Evolutionary conservation across 352 stramenopile species (phyloP).

Genomic region (Elongisporangium senticosum): DNA sequence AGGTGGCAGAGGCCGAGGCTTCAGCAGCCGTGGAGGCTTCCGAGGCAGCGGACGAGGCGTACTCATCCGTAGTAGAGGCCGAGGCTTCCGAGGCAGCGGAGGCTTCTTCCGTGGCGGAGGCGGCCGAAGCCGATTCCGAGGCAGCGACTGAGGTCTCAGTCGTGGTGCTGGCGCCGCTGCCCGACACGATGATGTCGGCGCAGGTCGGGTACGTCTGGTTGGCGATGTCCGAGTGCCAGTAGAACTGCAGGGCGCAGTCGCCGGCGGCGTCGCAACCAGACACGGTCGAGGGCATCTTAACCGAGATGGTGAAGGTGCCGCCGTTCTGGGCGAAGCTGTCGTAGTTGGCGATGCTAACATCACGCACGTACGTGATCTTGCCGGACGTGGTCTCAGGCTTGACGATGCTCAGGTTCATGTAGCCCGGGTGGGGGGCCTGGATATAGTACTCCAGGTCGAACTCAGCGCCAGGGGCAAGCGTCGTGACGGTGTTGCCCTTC

Average conservation of each 20-base stretch:
- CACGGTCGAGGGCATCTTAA: conserved; percentile 37
- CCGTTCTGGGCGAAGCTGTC: conserved; percentile 26
- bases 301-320: conserved; percentile 14
- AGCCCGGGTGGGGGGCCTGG: conserved; percentile 49
- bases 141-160: background rate
- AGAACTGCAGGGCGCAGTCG: conserved; percentile 52
- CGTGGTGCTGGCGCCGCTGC: conserved; percentile 9
- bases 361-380: conserved; percentile 38
- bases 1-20: no score
- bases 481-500: conserved; percentile 22
- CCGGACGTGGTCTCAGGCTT: conserved; percentile 37
- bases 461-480: conserved; percentile 16
- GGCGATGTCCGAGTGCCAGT: conserved; percentile 53
- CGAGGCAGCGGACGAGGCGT: conserved; percentile 5
- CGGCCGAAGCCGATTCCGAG: background rate
- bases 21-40: no score
- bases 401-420: conserved; percentile 46
- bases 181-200: conserved; percentile 36
- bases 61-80: background rate
- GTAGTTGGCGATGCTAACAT: conserved; percentile 21
- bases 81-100: background rate
- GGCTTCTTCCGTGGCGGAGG: background rate
- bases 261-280: conserved; percentile 32
- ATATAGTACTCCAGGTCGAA: conserved; percentile 48
- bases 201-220: conserved; percentile 61